These are phyloP conservation scores for Candida morakotiae DNA, from an alignment of 805 yeast species.

Conservation along the genomic window DNA sequence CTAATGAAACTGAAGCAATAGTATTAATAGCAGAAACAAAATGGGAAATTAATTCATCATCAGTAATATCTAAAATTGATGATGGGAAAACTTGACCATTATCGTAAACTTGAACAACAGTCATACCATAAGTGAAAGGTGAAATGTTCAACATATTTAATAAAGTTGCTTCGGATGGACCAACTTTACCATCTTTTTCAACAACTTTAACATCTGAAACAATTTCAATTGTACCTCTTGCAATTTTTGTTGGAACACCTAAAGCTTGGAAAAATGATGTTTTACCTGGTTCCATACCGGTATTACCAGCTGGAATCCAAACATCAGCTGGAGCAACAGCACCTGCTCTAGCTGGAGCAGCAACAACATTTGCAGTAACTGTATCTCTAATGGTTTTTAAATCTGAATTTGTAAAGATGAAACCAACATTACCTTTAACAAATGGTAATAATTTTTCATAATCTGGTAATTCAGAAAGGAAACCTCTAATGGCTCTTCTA, in stretches of 20 bases:
- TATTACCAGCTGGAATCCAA: conserved; percentile 98
- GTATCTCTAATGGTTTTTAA: conserved; percentile 88
- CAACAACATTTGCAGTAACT: conserved; percentile 88
- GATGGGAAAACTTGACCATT: conserved; percentile 98
- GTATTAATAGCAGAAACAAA: conserved; percentile 87
- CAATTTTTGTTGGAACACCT: conserved; percentile 99
- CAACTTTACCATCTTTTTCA: conserved; percentile 80
- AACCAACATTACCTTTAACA: conserved; percentile 98
- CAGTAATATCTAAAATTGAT: conserved; percentile 95
- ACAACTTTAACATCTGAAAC: conserved; percentile 96
- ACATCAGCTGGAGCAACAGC: conserved; percentile 98
- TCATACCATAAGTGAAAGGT: conserved; percentile 99
- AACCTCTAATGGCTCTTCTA: conserved; percentile 98
- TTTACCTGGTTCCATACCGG: conserved; percentile 99
- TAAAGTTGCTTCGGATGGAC: conserved; percentile 98
- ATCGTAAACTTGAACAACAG: conserved; percentile 96
- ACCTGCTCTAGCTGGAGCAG: conserved; percentile 99
- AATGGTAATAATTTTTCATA: conserved; percentile 91
- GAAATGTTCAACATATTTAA: conserved; percentile 99
- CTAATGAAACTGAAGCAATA: conserved; percentile 95
- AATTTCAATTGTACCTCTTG: conserved; percentile 99
- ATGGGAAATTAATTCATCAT: conserved; percentile 90
- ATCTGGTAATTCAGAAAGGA: conserved; percentile 91
- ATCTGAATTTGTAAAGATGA: conserved; percentile 97
- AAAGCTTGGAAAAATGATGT: conserved; percentile 99